These are phyloP conservation scores for Penicillium cataractarum DNA, from an alignment of 495 filamentous ascomycete genomes.

Conservation along the genomic window DNA sequence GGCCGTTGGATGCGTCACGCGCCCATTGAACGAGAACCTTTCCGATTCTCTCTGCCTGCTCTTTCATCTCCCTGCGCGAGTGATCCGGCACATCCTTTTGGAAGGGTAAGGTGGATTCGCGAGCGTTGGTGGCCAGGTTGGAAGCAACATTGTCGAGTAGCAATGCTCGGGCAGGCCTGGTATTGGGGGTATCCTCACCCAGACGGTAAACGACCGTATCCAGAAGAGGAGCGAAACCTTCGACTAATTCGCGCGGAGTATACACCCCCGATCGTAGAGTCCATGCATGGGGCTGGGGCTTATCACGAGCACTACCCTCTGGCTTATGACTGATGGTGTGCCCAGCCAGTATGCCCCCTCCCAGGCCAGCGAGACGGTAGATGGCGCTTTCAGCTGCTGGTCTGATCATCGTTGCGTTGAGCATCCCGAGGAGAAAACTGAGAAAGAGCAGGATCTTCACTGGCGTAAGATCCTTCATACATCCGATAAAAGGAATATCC, in stretches of 20 bases:
- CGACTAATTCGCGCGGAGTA: conserved; percentile 34
- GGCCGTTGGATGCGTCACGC: conserved; percentile 17
- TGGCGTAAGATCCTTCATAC: too few relatives aligned
- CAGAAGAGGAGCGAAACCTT: conserved; percentile 31
- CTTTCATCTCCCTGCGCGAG: conserved; percentile 29
- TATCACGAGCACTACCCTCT: too few relatives aligned
- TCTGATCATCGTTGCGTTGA: too few relatives aligned
- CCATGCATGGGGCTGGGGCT: too few relatives aligned
- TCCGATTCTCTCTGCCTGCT: conserved; percentile 34
- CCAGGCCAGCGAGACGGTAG: too few relatives aligned
- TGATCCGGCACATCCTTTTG: too few relatives aligned
- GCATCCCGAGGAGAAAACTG: too few relatives aligned
- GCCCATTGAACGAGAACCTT: conserved; percentile 32
- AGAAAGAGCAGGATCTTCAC: too few relatives aligned
- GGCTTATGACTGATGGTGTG: too few relatives aligned
- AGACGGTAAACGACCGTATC: conserved; percentile 32
- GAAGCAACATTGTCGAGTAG: conserved; percentile 36
- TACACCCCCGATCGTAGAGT: conserved; percentile 29
- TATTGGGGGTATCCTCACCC: conserved; percentile 21
- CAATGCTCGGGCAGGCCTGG: conserved; percentile 16
- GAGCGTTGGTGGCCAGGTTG: conserved; percentile 30
- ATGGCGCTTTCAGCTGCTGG: too few relatives aligned
- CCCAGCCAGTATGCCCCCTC: too few relatives aligned
- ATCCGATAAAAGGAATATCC: too few relatives aligned
- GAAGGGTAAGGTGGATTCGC: conserved; percentile 40